Percentiles rank a stretch among this genome's conserved stretches.
Evolutionary conservation across 164 flowering plant species (phyloP).

Genomic region (Chimonanthus praecox): DNA sequence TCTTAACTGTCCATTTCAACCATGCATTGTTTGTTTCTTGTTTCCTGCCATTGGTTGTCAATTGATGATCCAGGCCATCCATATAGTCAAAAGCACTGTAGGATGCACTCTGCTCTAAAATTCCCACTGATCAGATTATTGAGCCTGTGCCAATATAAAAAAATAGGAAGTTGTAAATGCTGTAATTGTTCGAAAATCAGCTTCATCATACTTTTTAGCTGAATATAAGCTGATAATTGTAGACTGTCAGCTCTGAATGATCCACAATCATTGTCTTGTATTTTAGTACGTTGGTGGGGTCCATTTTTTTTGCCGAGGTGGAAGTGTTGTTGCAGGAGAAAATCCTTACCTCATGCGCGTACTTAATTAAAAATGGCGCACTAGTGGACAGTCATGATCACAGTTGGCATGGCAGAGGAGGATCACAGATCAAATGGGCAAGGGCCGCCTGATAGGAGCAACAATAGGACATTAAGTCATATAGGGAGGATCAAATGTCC

Average conservation of each 20-base stretch:
- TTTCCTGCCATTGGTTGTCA: no score
- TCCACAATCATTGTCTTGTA: no score
- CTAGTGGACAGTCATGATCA: background rate
- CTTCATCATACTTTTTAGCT: no score
- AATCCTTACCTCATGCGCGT: no score
- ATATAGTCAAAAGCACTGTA: background rate
- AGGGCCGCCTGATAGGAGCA: background rate
- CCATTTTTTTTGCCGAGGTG: no score
- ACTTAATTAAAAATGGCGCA: background rate
- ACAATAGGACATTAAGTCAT: background rate
- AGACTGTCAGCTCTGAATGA: no score
- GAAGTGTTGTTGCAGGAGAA: no score
- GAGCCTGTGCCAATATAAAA: background rate
- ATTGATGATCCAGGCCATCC: background rate
- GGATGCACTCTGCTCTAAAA: background rate
- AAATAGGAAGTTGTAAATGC: no score
- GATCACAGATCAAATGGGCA: no score
- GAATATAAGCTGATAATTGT: no score
- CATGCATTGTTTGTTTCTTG: background rate
- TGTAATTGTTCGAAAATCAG: no score
- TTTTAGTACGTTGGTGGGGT: no score
- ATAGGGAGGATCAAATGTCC: background rate
- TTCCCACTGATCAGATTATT: background rate
- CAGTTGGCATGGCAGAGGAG: background rate
- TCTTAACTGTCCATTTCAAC: background rate